Percentiles rank a stretch among this genome's conserved stretches.
Conservation (phyloP, 331 rosid species). For the Pyracantha coccinea region DNA sequence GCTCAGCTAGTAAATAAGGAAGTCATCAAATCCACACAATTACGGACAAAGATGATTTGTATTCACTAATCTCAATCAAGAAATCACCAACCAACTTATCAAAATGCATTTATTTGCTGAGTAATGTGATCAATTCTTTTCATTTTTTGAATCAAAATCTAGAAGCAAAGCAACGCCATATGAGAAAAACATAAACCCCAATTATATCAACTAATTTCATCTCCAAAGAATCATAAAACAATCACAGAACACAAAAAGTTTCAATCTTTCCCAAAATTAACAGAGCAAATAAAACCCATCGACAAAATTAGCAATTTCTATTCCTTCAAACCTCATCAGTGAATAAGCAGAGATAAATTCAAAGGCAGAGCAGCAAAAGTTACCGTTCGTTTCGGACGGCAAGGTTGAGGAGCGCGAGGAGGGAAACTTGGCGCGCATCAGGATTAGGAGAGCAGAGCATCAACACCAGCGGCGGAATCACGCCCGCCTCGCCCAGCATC, state of each 20-base stretch:
- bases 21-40: background rate
- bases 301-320: background rate
- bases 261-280: background rate
- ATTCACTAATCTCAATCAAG: background rate
- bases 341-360: background rate
- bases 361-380: background rate
- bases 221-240: background rate
- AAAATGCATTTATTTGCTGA: background rate
- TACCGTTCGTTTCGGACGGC: constrained; percentile 85
- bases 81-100: background rate
- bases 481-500: constrained; percentile 54
- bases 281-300: background rate
- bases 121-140: background rate
- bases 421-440: constrained; percentile 66
- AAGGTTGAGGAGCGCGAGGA: constrained; percentile 87
- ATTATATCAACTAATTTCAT: background rate
- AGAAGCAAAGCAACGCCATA: background rate
- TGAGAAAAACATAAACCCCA: background rate
- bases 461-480: constrained; percentile 67
- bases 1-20: constrained; percentile 7
- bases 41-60: background rate
- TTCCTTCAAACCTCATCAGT: background rate
- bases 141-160: background rate
- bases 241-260: background rate
- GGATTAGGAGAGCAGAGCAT: constrained; percentile 74